These are phyloP conservation scores for Flaveria robusta DNA, from an alignment of 129 eudicot genomes.

Conservation along the genomic window DNA sequence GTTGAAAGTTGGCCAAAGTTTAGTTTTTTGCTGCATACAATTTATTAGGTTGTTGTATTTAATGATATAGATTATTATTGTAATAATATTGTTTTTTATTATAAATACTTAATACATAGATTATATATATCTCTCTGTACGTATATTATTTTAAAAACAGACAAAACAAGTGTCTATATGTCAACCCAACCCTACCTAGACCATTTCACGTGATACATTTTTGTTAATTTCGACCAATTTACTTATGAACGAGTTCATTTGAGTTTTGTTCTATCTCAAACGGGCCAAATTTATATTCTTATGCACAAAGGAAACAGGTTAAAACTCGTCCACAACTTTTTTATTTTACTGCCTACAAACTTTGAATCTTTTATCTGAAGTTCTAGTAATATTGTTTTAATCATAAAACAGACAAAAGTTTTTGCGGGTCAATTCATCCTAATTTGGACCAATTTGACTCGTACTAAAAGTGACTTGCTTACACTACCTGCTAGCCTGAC, in stretches of 20 bases:
- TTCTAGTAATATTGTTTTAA: not conserved
- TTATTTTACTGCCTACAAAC: not conserved
- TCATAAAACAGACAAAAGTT: not conserved
- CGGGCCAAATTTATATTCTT: conserved; percentile 3
- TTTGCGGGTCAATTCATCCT: not conserved
- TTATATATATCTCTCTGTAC: not conserved
- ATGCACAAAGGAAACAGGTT: not conserved
- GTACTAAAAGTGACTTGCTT: not conserved
- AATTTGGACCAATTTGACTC: not conserved
- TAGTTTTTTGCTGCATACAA: conserved; percentile 5
- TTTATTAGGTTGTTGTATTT: not conserved
- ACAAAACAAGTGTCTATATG: not conserved
- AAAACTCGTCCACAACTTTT: not conserved
- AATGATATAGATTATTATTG: not conserved
- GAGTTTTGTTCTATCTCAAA: conserved; percentile 3
- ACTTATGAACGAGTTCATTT: not conserved
- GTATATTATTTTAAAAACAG: not conserved
- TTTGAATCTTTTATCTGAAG: not conserved
- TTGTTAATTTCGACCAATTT: not conserved
- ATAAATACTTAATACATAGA: not conserved
- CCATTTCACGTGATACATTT: not conserved
- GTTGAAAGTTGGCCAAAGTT: not conserved
- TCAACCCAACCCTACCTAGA: not conserved
- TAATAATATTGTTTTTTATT: not conserved
- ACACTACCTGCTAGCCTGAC: not conserved